Base-by-base conservation (phyloP, 108 stramenopile genomes). In the Cyclotella distinguenda region DNA sequence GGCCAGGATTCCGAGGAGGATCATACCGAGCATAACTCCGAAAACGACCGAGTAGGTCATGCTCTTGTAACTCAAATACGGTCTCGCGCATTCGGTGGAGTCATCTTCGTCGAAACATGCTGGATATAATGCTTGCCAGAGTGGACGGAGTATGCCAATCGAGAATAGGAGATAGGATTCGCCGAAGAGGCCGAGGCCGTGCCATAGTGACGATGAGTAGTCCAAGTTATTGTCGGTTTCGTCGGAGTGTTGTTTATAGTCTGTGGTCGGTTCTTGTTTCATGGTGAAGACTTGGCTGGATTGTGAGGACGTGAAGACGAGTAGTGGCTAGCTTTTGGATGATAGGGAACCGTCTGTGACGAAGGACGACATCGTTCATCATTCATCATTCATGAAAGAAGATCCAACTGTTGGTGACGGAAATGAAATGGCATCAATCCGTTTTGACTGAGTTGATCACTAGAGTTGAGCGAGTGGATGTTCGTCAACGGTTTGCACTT, bases 81-180 rank as follows among this genome's bases (percentile, higher is more conserved):
- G 53, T 45, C 76, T 74, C 4, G 46, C 44, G 39, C 54, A 60
- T 54, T 31, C 51, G 55, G 6, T 51, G 11, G 31, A 2, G 32
- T 64, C 60, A 10, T 39, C 12, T 33, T 65, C 52, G 21, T 38
- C 36, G 55, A 72, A 80, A 26, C 82, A 83, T 6, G 51, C 22
- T 3, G 75, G 84, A 40, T 72, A 84, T 21, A 88, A 43, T 23
- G 49, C 42, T 46, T 68, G 64, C 89, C 89, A 90, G 12, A 90
- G 18, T 8, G 89, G 89, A 25, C 76, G 81, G 36, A 90, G 40
- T 0, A 80, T 86, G 22, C 89, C 89, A 26, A 87, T 76, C 58
- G 68, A 71, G 60, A 90, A 90, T 50, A 90, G 77, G 7, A 90
- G 42, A 66, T 90, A 90, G 22, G 84, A 85, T 72, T 90, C 89